A percentile compares a stretch with the other conserved stretches of the same genome.
phyloP scores from a whole-genome alignment of 768 basidiomycete genomes.

The Strobilomyces confusus region DNA sequence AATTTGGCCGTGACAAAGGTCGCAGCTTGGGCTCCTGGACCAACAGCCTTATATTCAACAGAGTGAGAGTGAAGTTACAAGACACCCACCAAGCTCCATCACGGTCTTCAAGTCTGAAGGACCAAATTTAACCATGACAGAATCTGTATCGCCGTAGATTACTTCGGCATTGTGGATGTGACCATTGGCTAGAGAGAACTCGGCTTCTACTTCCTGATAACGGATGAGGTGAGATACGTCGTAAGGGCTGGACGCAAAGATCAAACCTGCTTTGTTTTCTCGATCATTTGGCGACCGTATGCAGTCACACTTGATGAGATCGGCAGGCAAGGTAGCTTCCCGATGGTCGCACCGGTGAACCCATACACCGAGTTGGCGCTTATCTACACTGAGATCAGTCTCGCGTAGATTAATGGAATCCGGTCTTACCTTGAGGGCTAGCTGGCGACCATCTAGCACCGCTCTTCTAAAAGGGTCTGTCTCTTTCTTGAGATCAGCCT shows the following conservation, averaged over 20 bases:
- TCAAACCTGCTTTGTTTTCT: constrained; percentile 83
- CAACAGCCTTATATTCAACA: not conserved
- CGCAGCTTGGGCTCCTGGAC: constrained; percentile 84
- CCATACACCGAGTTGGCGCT: constrained; percentile 99
- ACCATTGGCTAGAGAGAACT: constrained; percentile 83
- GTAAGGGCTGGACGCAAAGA: not conserved
- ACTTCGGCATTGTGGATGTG: constrained; percentile 85
- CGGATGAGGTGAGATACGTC: not conserved
- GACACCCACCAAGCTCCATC: constrained; percentile 77
- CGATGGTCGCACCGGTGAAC: constrained; percentile 96
- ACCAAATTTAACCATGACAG: constrained; percentile 98
- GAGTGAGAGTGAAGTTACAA: not conserved
- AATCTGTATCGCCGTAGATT: constrained; percentile 99
- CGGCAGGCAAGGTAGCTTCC: constrained; percentile 91
- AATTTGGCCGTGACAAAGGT: constrained; percentile 88
- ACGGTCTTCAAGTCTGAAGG: constrained; percentile 80
- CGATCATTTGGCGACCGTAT: constrained; percentile 99
- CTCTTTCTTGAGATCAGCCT: constrained; percentile 94
- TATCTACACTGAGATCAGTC: constrained; percentile 55
- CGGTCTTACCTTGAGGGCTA: constrained; percentile 79
- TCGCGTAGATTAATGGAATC: not conserved
- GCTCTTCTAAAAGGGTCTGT: constrained; percentile 96
- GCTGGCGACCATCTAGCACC: constrained; percentile 93
- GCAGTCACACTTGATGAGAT: constrained; percentile 96
- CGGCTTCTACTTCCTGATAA: constrained; percentile 76